Conservation (phyloP, 2,329 filamentous ascomycete genomes). For the Penicillium sp. region DNA sequence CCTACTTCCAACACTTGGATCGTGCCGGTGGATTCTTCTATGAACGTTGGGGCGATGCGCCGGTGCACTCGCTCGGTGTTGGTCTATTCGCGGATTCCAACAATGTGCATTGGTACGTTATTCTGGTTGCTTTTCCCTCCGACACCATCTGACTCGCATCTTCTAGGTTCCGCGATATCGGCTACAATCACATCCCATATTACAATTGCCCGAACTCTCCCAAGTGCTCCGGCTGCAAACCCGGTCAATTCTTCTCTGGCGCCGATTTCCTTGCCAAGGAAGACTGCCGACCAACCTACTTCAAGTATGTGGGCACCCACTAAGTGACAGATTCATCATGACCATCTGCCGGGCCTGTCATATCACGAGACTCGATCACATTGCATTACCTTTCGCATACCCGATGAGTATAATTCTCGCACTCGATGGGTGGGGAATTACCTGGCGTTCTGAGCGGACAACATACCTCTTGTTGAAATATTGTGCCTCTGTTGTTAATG, state of each 20-base stretch:
- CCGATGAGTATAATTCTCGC: constrained; percentile 22
- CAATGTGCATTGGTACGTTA: constrained; percentile 81
- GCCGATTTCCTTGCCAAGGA: constrained; percentile 79
- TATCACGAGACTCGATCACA: constrained; percentile 10
- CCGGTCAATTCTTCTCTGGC: constrained; percentile 83
- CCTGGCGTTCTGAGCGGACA: constrained; percentile 25
- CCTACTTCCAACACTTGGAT: constrained; percentile 94
- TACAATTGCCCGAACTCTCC: constrained; percentile 98
- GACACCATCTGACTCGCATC: constrained; percentile 1
- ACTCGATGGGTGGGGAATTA: constrained; percentile 18
- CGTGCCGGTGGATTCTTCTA: constrained; percentile 96
- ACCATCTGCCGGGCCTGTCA: constrained; percentile 4
- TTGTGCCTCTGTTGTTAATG: constrained; percentile 8
- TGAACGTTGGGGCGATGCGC: constrained; percentile 95
- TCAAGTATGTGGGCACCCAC: constrained; percentile 84
- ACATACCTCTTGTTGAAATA: constrained; percentile 22
- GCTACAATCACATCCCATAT: constrained; percentile 96
- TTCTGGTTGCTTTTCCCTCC: not conserved
- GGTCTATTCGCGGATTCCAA: constrained; percentile 85
- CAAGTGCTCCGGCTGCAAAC: constrained; percentile 83
- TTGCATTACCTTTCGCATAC: constrained; percentile 23
- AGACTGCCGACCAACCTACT: constrained; percentile 94
- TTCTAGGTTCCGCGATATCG: constrained; percentile 93
- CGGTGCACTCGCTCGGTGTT: constrained; percentile 88
- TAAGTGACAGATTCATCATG: constrained; percentile 38